phyloP scores from a whole-genome alignment of 2,329 filamentous ascomycete genomes.

The Stemphylium beticola region DNA sequence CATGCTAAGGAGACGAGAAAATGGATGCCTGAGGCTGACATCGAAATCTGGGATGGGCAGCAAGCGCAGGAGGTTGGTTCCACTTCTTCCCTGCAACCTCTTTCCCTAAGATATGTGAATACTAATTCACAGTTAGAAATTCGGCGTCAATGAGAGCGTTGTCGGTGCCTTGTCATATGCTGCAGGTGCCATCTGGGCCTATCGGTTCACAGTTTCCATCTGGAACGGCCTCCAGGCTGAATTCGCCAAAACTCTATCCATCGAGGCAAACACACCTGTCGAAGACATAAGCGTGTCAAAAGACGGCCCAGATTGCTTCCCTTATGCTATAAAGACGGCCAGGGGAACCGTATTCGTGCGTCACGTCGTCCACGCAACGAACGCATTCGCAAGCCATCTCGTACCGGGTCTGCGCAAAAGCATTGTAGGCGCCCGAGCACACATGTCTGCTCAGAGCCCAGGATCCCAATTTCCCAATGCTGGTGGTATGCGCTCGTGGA shows the following conservation, averaged over 20 bases:
- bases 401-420: constrained; percentile 55
- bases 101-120: background rate
- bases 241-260: constrained; percentile 15
- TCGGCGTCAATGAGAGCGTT: constrained; percentile 15
- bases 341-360: constrained; percentile 55
- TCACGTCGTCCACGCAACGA: constrained; percentile 65
- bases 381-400: constrained; percentile 60
- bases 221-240: constrained; percentile 9
- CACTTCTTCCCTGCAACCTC: no score
- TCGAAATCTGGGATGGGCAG: background rate
- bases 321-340: constrained; percentile 51
- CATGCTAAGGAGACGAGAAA: background rate
- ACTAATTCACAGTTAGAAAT: constrained; percentile 6
- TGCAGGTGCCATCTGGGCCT: constrained; percentile 39
- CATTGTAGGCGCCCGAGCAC: constrained; percentile 23
- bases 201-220: constrained; percentile 19
- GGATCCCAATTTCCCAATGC: constrained; percentile 39
- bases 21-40: constrained; percentile 3
- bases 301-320: constrained; percentile 44
- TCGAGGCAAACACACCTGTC: constrained; percentile 6
- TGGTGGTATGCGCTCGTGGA: constrained; percentile 57
- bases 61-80: constrained; percentile 4
- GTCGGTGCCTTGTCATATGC: constrained; percentile 30
- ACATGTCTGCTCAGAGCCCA: constrained; percentile 60
- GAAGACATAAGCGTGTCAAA: constrained; percentile 30